phyloP scores from a whole-genome alignment of 768 basidiomycete species.

The Tricholomella constricta region DNA sequence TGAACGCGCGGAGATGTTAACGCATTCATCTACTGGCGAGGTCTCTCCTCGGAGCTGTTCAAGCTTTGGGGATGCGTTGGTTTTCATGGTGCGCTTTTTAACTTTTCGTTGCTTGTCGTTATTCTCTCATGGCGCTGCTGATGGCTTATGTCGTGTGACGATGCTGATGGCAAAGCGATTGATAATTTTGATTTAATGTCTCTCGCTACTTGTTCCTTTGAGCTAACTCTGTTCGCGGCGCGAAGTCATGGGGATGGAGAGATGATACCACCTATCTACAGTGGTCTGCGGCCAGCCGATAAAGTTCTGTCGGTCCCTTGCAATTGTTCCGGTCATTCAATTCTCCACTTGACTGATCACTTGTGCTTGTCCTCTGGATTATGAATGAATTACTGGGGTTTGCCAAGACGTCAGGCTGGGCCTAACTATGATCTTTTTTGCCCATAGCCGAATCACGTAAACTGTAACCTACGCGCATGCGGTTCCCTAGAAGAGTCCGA shows the following conservation, averaged over 20 bases:
- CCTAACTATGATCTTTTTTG: not conserved
- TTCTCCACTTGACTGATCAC: too few relatives aligned
- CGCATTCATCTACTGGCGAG: not conserved
- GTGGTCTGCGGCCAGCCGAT: too few relatives aligned
- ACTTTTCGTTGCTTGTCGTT: not conserved
- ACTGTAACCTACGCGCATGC: not conserved
- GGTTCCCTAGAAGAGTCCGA: not conserved
- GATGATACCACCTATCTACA: too few relatives aligned
- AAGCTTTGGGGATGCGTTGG: conserved; percentile 3
- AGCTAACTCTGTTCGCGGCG: too few relatives aligned
- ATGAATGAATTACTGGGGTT: too few relatives aligned
- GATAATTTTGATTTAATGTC: too few relatives aligned
- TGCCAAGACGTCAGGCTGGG: too few relatives aligned
- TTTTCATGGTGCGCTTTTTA: conserved; percentile 3
- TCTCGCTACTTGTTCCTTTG: too few relatives aligned
- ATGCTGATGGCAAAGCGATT: not conserved
- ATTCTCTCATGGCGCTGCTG: not conserved
- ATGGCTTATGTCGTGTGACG: not conserved
- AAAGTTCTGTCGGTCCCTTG: too few relatives aligned
- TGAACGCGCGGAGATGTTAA: not conserved
- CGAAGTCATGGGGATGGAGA: too few relatives aligned
- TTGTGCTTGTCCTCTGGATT: too few relatives aligned
- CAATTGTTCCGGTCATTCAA: too few relatives aligned
- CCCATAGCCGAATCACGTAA: not conserved
- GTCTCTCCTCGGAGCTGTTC: not conserved